A percentile compares a stretch with the other conserved stretches of the same genome.
Conservation (phyloP, 2,329 filamentous ascomycete species). For the Ophiocordyceps unilateralis region DNA sequence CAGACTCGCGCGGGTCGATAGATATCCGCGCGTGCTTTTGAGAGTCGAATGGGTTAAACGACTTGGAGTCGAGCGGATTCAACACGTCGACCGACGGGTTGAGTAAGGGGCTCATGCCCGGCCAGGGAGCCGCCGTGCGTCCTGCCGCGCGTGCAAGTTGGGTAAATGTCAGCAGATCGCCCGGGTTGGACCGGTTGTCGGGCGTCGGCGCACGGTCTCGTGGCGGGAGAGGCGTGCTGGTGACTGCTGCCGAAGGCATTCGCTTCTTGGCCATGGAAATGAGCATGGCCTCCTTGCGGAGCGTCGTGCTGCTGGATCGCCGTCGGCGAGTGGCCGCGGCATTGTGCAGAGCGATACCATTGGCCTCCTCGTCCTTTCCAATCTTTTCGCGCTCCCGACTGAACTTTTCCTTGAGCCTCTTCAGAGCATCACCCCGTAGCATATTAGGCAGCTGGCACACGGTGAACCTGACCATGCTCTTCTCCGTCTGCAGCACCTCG, state of each 20-base stretch:
- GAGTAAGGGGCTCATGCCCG: constrained; percentile 2
- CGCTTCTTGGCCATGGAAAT: constrained; percentile 42
- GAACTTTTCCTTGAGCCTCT: constrained; percentile 86
- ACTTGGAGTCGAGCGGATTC: constrained; percentile 31
- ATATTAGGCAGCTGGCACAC: constrained; percentile 84
- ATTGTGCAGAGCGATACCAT: constrained; percentile 93
- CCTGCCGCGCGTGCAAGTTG: constrained; percentile 48
- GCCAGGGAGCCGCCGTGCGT: constrained; percentile 15
- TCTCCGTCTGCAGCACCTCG: constrained; percentile 84
- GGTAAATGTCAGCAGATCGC: constrained; percentile 66
- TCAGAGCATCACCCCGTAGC: constrained; percentile 65
- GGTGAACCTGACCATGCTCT: constrained; percentile 85
- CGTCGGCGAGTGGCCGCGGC: constrained; percentile 45
- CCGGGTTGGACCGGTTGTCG: constrained; percentile 40
- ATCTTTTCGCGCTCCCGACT: constrained; percentile 66
- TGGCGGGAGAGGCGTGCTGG: constrained; percentile 20
- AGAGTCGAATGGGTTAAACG: constrained; percentile 39
- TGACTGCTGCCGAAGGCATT: constrained; percentile 23
- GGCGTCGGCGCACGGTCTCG: constrained; percentile 24
- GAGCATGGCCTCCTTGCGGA: constrained; percentile 65
- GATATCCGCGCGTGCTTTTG: constrained; percentile 30
- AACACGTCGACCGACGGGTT: constrained; percentile 16
- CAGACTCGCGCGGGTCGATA: constrained; percentile 57
- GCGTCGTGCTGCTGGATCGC: constrained; percentile 53
- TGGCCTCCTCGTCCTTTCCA: constrained; percentile 58